These are phyloP conservation scores for Neopestalotiopsis clavispora DNA, from an alignment of 2,329 filamentous ascomycete species.

Conservation along the genomic window DNA sequence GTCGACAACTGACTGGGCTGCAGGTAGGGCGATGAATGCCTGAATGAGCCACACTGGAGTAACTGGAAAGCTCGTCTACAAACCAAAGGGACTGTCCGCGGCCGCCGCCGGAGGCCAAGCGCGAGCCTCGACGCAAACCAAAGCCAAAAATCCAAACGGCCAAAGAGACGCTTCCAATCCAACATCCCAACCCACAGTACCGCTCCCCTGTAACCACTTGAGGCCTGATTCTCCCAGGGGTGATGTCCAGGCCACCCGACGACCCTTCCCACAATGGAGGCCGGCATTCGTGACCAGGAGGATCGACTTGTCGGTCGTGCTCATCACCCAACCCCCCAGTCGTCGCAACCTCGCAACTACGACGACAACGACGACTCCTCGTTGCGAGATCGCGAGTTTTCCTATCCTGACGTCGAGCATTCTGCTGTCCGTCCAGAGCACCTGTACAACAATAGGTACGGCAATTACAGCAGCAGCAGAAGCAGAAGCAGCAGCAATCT, in stretches of 20 bases:
- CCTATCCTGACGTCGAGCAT: conserved; percentile 22
- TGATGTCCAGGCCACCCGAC: conserved; percentile 39
- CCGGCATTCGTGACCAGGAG: conserved; percentile 49
- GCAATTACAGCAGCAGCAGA: conserved; percentile 15
- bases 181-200: conserved; percentile 2
- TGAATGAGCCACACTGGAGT: conserved; percentile 10
- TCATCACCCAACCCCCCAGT: conserved; percentile 38
- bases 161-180: conserved; percentile 3
- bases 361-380: conserved; percentile 25
- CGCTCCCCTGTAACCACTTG: conserved; percentile 11
- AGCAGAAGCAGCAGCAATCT: conserved; percentile 32
- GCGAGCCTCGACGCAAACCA: conserved; percentile 13
- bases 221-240: conserved; percentile 33
- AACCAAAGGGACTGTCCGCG: background rate
- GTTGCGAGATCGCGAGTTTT: conserved; percentile 20
- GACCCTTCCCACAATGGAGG: conserved; percentile 48
- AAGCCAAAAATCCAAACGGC: conserved; percentile 12
- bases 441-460: background rate
- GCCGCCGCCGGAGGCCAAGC: conserved; percentile 6
- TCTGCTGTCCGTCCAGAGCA: background rate
- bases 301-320: conserved; percentile 39
- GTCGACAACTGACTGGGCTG: background rate
- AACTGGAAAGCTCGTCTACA: background rate
- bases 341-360: conserved; percentile 32
- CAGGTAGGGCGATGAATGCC: conserved; percentile 13